Percentiles rank a stretch among this genome's conserved stretches.
Evolutionary conservation across 148 eudicot species (phyloP).

Genomic region (Cornus florida): DNA sequence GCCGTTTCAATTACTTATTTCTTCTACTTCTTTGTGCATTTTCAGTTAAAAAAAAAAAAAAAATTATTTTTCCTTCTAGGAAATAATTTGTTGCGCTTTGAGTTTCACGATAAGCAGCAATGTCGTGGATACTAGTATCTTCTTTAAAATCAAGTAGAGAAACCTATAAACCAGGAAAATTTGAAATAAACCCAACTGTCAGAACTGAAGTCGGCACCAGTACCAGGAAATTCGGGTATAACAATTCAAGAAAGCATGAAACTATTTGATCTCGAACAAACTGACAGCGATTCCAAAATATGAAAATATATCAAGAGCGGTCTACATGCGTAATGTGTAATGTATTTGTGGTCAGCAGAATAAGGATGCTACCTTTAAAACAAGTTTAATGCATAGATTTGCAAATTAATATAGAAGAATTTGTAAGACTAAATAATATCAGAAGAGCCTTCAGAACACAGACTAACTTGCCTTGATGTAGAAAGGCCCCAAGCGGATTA

Average conservation of each 20-base stretch:
- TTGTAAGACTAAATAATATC: background rate
- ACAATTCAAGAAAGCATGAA: background rate
- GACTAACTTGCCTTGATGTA: constrained; percentile 76
- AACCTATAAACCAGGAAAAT: background rate
- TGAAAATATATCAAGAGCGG: background rate
- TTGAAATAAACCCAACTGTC: background rate
- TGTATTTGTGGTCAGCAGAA: background rate
- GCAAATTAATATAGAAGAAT: background rate
- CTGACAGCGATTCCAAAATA: background rate
- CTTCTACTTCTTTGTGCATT: no score
- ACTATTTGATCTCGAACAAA: background rate
- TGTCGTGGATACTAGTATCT: no score
- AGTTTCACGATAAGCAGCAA: background rate
- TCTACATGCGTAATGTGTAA: background rate
- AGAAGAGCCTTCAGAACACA: constrained; percentile 1
- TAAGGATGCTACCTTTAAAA: background rate
- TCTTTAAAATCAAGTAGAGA: background rate
- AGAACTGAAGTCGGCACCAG: background rate
- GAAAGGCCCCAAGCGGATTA: constrained; percentile 89
- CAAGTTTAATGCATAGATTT: background rate
- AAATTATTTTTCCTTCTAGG: background rate
- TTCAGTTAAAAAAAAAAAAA: no score
- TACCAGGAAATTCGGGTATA: background rate
- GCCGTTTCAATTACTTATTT: background rate
- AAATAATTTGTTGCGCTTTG: background rate